Evolutionary conservation across 768 basidiomycete genomes (phyloP).

Genomic region (Leccinum uliginosum): DNA sequence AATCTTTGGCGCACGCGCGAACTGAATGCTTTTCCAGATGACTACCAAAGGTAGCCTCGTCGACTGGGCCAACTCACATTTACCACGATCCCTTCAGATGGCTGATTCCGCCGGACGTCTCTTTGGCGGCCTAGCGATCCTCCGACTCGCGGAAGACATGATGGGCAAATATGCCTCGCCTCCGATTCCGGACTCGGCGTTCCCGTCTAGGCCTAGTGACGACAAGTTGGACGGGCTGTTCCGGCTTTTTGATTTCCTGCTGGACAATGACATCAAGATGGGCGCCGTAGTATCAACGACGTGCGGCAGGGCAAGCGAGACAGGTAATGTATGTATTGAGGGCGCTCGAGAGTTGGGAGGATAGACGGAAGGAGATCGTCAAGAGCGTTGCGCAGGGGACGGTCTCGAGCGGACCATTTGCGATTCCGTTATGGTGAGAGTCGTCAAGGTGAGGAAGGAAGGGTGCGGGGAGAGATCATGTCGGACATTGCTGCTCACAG

Average conservation of each 20-base stretch:
- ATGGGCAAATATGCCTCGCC: conserved; percentile 62
- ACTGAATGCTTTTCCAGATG: not conserved
- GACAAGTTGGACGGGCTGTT: conserved; percentile 87
- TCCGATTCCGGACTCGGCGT: conserved; percentile 73
- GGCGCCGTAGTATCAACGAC: conserved; percentile 94
- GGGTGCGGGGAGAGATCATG: not conserved
- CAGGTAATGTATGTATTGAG: conserved; percentile 77
- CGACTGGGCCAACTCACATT: conserved; percentile 84
- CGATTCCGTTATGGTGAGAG: conserved; percentile 3
- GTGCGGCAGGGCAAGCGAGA: conserved; percentile 76
- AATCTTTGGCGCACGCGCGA: conserved; percentile 1
- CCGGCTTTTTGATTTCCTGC: conserved; percentile 84
- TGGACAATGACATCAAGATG: conserved; percentile 90
- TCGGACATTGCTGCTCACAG: not conserved
- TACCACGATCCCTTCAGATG: conserved; percentile 63
- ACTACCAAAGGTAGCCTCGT: conserved; percentile 54
- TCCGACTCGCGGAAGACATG: conserved; percentile 82
- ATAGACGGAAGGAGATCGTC: conserved; percentile 57
- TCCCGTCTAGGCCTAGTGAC: conserved; percentile 62
- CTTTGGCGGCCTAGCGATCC: conserved; percentile 71
- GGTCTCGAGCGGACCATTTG: conserved; percentile 1
- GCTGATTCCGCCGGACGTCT: conserved; percentile 39
- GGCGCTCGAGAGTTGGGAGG: conserved; percentile 77
- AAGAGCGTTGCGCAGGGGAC: conserved; percentile 46
- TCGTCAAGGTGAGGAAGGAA: not conserved